Conservation (phyloP, 306 rosid genomes). For the Bauhinia variegata region DNA sequence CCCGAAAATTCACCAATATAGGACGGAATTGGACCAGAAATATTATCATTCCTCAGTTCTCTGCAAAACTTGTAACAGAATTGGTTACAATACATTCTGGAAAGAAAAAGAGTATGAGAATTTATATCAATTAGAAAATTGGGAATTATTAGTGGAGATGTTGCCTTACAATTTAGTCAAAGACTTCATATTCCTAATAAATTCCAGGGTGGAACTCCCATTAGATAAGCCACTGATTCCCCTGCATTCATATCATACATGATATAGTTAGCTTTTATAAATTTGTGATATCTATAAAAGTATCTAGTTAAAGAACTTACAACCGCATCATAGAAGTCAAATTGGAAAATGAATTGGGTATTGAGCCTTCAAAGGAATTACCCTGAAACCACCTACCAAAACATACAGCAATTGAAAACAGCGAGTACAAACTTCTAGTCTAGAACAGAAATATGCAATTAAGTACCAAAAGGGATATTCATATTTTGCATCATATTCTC, state of each 20-base stretch:
- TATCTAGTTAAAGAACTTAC: slow-evolving; percentile 52
- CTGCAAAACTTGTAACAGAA: slow-evolving; percentile 51
- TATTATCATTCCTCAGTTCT: slow-evolving; percentile 68
- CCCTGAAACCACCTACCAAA: slow-evolving; percentile 78
- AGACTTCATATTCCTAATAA: slow-evolving; percentile 68
- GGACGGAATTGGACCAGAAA: slow-evolving; percentile 73
- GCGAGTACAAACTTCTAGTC: slow-evolving; percentile 12
- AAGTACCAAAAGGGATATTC: background rate
- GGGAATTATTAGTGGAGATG: slow-evolving; percentile 15
- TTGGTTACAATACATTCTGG: slow-evolving; percentile 14
- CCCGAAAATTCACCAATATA: slow-evolving; percentile 54
- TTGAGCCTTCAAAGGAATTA: slow-evolving; percentile 71
- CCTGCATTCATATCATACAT: slow-evolving; percentile 47
- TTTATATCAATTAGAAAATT: background rate
- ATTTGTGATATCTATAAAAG: background rate
- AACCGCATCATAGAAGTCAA: slow-evolving; percentile 63
- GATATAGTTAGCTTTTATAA: slow-evolving; percentile 35
- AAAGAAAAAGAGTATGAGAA: slow-evolving; percentile 10
- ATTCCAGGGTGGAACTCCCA: slow-evolving; percentile 70
- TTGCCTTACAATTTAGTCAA: slow-evolving; percentile 56
- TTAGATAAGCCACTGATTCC: slow-evolving; percentile 63
- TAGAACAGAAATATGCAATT: background rate
- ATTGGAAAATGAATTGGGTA: slow-evolving; percentile 68
- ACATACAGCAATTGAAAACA: slow-evolving; percentile 19
- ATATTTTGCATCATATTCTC: background rate